Base-by-base conservation (phyloP, 78 protist species). In the Parvularia atlantis region DNA sequence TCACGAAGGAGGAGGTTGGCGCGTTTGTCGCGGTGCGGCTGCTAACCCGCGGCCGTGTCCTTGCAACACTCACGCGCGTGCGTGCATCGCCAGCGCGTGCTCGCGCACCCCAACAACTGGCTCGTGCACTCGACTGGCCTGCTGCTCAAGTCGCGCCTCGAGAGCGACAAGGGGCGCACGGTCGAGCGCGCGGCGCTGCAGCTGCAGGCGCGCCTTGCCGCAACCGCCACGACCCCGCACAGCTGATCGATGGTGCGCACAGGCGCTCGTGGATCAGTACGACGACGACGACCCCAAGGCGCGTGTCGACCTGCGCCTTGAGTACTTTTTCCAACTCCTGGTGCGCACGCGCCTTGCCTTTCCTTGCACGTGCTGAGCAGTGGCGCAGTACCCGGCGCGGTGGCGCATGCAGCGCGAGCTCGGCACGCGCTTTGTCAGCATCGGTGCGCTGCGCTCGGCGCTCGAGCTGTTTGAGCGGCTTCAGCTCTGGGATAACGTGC, bases 401-500 rank as follows among this genome's bases (percentile, higher is more conserved):
- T 60, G 66, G 66, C 22, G 16, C 2, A 14, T 77, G 37, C 66
- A 82, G 62, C 26, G 66, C 14, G 91, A 86, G 30, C 75, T 86
- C 5, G 91, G 74, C 30, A 74, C 71, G 52, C 33, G 77, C 33
- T 82, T 74, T 48, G 28, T 81, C 48, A 19, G 41, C 4, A 41
- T 86, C 53, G 91, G 91, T 48, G 80, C 79, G 2, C 77, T 70
- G n/a, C 66, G 71, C 13, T 58, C 76, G 26, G 91, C 91, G 10
- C 72, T 65, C 36, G 86, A 81, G n/a, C 69, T 85, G 0, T 85
- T 80, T n/a, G 76, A 81, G 62, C 72, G 74, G 28, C 56, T 81
- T 20, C 81, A 86, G 40, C 73, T 78, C 82, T 86, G 91, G 91
- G 79, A 73, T 10, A 84, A 86, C 16, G 84, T 76, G 2, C n/a